Percentiles rank a stretch among this genome's conserved stretches.
Evolutionary conservation across 306 rosid species (phyloP).

Genomic region (Inga leiocalycina): DNA sequence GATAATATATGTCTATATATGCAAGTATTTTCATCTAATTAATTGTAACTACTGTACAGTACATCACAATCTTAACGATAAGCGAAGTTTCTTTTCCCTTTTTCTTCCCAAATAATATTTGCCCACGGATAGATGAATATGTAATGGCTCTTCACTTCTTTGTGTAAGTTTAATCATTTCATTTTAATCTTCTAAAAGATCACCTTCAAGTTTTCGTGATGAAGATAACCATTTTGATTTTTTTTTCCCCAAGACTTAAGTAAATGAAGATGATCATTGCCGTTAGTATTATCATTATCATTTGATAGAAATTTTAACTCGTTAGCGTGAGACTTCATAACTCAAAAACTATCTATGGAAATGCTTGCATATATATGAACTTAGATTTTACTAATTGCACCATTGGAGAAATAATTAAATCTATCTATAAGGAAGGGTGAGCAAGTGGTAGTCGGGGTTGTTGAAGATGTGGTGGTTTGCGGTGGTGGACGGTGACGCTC

Average conservation of each 20-base stretch:
- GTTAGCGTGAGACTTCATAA: not conserved
- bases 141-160: not conserved
- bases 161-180: not conserved
- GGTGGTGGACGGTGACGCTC: too few relatives aligned
- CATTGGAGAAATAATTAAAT: not conserved
- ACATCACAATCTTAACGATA: not conserved
- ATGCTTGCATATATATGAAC: not conserved
- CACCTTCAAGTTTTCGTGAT: not conserved
- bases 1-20: too few relatives aligned
- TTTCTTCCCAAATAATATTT: too few relatives aligned
- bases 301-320: too few relatives aligned
- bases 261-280: too few relatives aligned
- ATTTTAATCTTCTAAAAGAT: not conserved
- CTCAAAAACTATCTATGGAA: not conserved
- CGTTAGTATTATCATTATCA: too few relatives aligned
- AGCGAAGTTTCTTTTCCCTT: not conserved
- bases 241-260: too few relatives aligned
- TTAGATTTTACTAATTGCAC: not conserved
- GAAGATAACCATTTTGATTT: not conserved
- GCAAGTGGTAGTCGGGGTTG: not conserved
- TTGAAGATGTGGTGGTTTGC: too few relatives aligned
- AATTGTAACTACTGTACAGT: not conserved
- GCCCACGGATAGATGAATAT: not conserved
- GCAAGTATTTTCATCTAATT: too few relatives aligned
- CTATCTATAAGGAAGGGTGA: not conserved